These are phyloP conservation scores for Clarkia xantiana DNA, from an alignment of 345 rosid genomes.

Conservation along the genomic window DNA sequence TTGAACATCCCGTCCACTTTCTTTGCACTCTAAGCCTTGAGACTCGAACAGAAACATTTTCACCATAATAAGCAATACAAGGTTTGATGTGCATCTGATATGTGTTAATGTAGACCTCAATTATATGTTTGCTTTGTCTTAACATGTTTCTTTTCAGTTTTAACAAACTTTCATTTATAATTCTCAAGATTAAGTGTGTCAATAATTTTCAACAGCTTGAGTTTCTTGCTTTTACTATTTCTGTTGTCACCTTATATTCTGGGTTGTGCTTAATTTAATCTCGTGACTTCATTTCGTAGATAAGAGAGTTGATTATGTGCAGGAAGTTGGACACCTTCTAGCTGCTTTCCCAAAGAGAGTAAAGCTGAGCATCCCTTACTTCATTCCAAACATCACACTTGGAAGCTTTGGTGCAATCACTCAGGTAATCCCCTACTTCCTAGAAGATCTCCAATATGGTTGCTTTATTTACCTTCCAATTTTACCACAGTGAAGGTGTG, in stretches of 20 bases:
- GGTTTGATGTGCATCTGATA: no score
- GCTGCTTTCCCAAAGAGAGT: conserved; percentile 91
- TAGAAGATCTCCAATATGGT: neutral
- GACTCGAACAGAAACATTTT: no score
- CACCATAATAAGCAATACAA: no score
- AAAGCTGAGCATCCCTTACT: conserved; percentile 81
- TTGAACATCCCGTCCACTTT: no score
- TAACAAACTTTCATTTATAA: no score
- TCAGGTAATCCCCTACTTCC: conserved; percentile 31
- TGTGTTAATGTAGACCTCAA: no score
- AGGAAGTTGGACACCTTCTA: conserved; percentile 86
- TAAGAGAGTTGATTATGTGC: conserved; percentile 17
- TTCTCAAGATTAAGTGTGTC: no score
- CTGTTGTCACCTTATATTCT: neutral
- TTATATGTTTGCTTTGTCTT: no score
- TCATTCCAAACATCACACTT: conserved; percentile 89
- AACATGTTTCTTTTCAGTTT: no score
- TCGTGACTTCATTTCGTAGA: conserved; percentile 1
- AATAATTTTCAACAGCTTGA: no score
- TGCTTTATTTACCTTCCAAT: neutral
- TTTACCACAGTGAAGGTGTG: neutral
- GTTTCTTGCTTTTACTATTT: neutral
- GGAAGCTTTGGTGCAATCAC: conserved; percentile 98
- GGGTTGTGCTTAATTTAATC: neutral
- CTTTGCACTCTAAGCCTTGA: no score